These are phyloP conservation scores for Scedosporium apiospermum DNA, from an alignment of 2,329 filamentous ascomycete species.

Conservation along the genomic window DNA sequence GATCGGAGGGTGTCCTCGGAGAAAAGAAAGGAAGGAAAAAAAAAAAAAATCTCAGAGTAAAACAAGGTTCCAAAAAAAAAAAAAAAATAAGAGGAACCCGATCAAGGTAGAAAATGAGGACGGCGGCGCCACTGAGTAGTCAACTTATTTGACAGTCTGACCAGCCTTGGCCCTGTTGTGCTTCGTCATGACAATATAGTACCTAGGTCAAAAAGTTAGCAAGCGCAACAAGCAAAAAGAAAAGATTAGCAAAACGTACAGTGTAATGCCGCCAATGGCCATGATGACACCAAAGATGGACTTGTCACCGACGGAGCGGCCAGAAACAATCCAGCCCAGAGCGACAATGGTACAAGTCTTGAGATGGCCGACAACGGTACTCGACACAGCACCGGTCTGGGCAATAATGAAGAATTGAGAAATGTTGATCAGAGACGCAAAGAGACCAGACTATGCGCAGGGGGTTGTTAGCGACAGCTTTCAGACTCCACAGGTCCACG, in stretches of 20 bases:
- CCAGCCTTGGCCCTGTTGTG: constrained; percentile 20
- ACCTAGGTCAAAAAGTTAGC: constrained; percentile 20
- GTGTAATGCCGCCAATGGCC: constrained; percentile 47
- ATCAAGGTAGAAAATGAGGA: background rate
- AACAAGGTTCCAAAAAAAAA: no score
- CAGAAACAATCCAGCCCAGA: constrained; percentile 49
- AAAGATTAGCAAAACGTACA: constrained; percentile 29
- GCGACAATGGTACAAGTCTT: constrained; percentile 59
- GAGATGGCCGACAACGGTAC: constrained; percentile 55
- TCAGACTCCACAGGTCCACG: background rate
- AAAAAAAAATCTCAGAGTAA: background rate
- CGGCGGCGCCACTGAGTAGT: background rate
- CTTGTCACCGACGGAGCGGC: constrained; percentile 45
- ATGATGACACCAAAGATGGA: constrained; percentile 44
- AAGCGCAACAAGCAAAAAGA: background rate
- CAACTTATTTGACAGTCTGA: constrained; percentile 9
- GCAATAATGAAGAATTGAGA: constrained; percentile 55
- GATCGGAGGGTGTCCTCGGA: no score
- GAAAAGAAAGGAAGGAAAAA: no score
- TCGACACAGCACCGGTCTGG: constrained; percentile 52
- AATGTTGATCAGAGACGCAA: constrained; percentile 57
- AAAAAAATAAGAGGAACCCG: background rate
- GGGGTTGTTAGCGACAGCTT: constrained; percentile 9
- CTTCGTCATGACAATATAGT: constrained; percentile 37
- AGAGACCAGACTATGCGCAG: constrained; percentile 43